phyloP scores from a whole-genome alignment of 2,329 filamentous ascomycete species.

The Bertia moriformis region DNA sequence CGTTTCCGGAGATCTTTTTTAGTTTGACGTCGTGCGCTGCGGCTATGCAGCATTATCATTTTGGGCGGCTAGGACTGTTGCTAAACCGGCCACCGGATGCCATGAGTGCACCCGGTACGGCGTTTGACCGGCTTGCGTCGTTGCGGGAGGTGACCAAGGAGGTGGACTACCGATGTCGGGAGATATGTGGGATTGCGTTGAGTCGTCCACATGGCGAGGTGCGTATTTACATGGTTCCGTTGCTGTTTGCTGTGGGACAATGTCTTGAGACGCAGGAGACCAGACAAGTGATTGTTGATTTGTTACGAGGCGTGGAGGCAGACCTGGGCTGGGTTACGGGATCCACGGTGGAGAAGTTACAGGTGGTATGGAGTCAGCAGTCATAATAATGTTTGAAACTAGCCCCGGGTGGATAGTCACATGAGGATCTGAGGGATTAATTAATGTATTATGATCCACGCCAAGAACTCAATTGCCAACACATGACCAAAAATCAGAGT shows the following conservation, averaged over 20 bases:
- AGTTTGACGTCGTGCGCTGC: not conserved
- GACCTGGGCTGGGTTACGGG: not conserved
- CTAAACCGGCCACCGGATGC: not conserved
- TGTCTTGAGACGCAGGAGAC: not conserved
- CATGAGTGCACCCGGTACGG: not conserved
- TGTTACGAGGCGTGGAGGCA: not conserved
- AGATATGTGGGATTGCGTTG: not conserved
- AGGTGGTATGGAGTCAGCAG: not conserved
- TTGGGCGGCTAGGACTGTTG: not conserved
- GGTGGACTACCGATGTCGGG: not conserved
- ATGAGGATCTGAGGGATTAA: too few species aligned
- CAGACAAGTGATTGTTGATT: not conserved
- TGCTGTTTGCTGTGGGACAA: not conserved
- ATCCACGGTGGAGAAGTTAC: not conserved
- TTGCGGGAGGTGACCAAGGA: not conserved
- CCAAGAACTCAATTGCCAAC: too few species aligned
- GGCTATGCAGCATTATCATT: constrained; percentile 1
- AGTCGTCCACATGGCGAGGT: not conserved
- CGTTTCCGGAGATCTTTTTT: not conserved
- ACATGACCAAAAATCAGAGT: too few species aligned
- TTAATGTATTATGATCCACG: too few species aligned
- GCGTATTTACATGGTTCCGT: not conserved
- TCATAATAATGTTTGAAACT: too few species aligned
- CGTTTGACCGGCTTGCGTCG: not conserved
- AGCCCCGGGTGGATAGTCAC: too few species aligned